Evolutionary conservation across 805 yeast genomes (phyloP), one percentile per base, ranked within the genome.

Genomic region (Helenozyma rhizophorensis): DNA sequence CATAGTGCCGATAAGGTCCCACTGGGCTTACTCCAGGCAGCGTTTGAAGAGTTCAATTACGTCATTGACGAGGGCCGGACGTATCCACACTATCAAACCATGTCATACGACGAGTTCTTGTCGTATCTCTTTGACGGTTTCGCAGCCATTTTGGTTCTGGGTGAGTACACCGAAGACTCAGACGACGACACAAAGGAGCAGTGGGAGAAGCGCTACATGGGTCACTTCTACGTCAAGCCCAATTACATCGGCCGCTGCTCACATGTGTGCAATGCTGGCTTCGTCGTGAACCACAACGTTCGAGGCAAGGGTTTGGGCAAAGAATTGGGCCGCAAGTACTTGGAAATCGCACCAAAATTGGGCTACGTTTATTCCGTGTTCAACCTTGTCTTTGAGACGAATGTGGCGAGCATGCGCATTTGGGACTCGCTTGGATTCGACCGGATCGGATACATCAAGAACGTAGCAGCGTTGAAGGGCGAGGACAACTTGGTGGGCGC

Each of bases 371-470:
- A 85, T 50, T 80, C 90, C 6, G 90, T 89, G 10, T 89, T 84
- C 68, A 89, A 89, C 56, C 67, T 89, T 30, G 97, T 89, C 1
- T 89, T 81, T 52, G 93, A 70, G 30, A 79, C 88, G 2, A 89
- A 89, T 52, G 62, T 60, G 3, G 96, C 88, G 3, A 83, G 95
- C 48, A 54, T 68, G 47, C 70, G 62, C 48, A 81, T 84, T 33
- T 89, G 97, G 97, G 96, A 88, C 31, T 46, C 65, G 1, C 66
- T 89, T 16, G 94, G 95, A 2, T 89, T 88, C 47, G 82, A 83
- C 10, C 63, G 87, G 31, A 78, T 86, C 23, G 97, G 97, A 0
- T 61, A 66, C 11, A 66, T 89, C 10, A 79, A 80, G 33, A 74
- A 75, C n/a, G 96, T 79, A 0, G 97, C 83, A 0, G 63, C 70